phyloP scores from a whole-genome alignment of 768 basidiomycete genomes.

The Mycena vitilis region DNA sequence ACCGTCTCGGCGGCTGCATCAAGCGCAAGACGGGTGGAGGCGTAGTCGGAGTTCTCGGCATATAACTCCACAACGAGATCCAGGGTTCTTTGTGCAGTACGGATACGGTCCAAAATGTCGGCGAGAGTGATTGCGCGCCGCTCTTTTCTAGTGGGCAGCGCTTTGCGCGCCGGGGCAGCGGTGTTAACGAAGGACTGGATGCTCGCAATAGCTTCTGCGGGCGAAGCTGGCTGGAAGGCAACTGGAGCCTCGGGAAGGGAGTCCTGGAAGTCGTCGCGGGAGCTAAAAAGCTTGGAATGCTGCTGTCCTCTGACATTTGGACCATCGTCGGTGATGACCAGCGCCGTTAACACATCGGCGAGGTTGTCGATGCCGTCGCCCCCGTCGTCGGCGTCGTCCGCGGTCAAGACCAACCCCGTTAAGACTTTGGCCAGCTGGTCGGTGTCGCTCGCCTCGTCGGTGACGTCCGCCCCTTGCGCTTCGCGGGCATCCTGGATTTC shows the following conservation, averaged over 20 bases:
- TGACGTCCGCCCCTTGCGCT: neutral
- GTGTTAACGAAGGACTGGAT: slow-evolving; percentile 18
- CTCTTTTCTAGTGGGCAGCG: slow-evolving; percentile 25
- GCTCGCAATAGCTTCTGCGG: slow-evolving; percentile 20
- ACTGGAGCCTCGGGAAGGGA: slow-evolving; percentile 22
- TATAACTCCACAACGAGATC: slow-evolving; percentile 17
- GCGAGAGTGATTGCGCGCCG: slow-evolving; percentile 22
- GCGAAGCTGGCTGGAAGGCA: slow-evolving; percentile 23
- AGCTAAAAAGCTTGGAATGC: slow-evolving; percentile 32
- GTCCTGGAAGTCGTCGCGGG: slow-evolving; percentile 22
- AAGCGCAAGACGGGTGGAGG: slow-evolving; percentile 20
- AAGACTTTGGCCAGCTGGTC: slow-evolving; percentile 18
- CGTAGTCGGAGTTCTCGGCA: slow-evolving; percentile 26
- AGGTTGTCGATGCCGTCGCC: neutral
- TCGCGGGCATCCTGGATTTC: slow-evolving; percentile 10
- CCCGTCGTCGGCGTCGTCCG: slow-evolving; percentile 11
- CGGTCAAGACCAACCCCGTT: slow-evolving; percentile 15
- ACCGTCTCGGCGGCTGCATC: slow-evolving; percentile 28
- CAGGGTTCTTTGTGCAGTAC: slow-evolving; percentile 15
- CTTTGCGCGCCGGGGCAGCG: slow-evolving; percentile 9
- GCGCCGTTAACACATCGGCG: slow-evolving; percentile 4
- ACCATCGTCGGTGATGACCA: slow-evolving; percentile 20
- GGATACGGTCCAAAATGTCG: slow-evolving; percentile 23
- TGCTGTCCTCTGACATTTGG: slow-evolving; percentile 28
- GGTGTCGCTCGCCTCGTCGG: neutral